Conservation (phyloP, 225 moss, liverwort and hornwort species). For the Polytrichum formosum region DNA sequence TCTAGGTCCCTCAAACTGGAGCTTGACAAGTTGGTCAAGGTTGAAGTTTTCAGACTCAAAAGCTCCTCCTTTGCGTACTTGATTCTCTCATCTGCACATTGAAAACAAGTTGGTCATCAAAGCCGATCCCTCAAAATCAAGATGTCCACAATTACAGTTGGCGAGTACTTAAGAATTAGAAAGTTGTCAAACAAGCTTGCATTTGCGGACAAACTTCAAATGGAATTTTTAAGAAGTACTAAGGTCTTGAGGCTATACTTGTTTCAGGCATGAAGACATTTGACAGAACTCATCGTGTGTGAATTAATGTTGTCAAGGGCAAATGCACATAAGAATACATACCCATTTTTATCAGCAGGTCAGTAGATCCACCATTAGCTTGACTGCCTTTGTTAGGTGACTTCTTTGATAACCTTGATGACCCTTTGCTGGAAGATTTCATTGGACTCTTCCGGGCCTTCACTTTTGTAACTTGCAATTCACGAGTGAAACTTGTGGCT, state of each 20-base stretch:
- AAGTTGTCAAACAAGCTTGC: too few species aligned
- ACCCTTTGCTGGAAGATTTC: constrained; percentile 13
- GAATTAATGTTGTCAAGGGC: background rate
- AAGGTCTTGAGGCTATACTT: too few species aligned
- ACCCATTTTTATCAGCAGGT: constrained; percentile 20
- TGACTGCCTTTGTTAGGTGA: constrained; percentile 4
- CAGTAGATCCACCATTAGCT: constrained; percentile 7
- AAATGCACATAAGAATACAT: constrained; percentile 6
- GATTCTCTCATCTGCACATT: constrained; percentile 46
- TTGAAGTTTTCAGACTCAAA: constrained; percentile 23
- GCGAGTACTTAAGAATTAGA: too few species aligned
- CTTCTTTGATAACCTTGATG: constrained; percentile 19
- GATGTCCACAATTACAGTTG: too few species aligned
- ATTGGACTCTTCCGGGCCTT: constrained; percentile 21
- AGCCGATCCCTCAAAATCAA: too few species aligned
- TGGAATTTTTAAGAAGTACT: too few species aligned
- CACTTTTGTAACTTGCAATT: constrained; percentile 30
- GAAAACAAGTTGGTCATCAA: too few species aligned
- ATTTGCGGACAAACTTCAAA: too few species aligned
- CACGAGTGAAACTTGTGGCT: constrained; percentile 24
- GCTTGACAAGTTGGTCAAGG: constrained; percentile 10
- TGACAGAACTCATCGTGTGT: background rate
- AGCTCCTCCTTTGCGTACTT: constrained; percentile 48
- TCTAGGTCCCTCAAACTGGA: constrained; percentile 21
- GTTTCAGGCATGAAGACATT: too few species aligned